These are phyloP conservation scores for Aspergillus nidulans DNA, from an alignment of 495 filamentous ascomycete species.

Conservation along the genomic window DNA sequence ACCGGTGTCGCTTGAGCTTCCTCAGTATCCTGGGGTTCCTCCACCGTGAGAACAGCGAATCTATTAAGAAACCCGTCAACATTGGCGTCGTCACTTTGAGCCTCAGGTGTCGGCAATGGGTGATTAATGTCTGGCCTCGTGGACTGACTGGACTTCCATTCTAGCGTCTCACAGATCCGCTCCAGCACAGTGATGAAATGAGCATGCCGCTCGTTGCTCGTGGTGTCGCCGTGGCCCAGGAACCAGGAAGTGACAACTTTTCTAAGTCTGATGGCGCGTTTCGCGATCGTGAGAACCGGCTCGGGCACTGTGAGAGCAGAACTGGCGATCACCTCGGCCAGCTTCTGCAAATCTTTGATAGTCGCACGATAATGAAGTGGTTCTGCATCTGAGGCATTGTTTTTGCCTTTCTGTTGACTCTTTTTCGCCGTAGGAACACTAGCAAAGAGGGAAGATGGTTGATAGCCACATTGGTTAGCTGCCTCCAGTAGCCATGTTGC, in stretches of 20 bases:
- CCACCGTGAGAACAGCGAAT: constrained; percentile 30
- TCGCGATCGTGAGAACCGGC: constrained; percentile 23
- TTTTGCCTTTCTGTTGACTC: constrained; percentile 20
- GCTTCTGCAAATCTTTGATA: constrained; percentile 24
- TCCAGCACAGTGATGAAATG: constrained; percentile 28
- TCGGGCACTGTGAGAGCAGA: constrained; percentile 24
- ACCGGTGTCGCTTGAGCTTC: constrained; percentile 5
- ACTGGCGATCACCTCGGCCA: constrained; percentile 25
- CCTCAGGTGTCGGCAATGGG: constrained; percentile 12
- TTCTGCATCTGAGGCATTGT: constrained; percentile 10
- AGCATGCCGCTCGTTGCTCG: constrained; percentile 20
- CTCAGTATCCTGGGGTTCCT: constrained; percentile 26
- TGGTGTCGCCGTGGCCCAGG: constrained; percentile 21
- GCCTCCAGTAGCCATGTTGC: constrained; percentile 48
- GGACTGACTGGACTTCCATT: constrained; percentile 20
- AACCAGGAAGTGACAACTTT: constrained; percentile 29
- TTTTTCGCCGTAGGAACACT: constrained; percentile 15
- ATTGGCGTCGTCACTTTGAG: constrained; percentile 10
- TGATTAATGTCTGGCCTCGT: constrained; percentile 15
- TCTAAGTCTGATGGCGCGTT: constrained; percentile 28
- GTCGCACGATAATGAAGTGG: constrained; percentile 19
- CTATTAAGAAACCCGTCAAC: constrained; percentile 22
- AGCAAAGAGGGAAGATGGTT: constrained; percentile 17
- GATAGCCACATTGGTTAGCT: constrained; percentile 34
- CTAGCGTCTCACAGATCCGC: constrained; percentile 24